phyloP scores from a whole-genome alignment of 805 yeast species.

The Starmera amethionina region DNA sequence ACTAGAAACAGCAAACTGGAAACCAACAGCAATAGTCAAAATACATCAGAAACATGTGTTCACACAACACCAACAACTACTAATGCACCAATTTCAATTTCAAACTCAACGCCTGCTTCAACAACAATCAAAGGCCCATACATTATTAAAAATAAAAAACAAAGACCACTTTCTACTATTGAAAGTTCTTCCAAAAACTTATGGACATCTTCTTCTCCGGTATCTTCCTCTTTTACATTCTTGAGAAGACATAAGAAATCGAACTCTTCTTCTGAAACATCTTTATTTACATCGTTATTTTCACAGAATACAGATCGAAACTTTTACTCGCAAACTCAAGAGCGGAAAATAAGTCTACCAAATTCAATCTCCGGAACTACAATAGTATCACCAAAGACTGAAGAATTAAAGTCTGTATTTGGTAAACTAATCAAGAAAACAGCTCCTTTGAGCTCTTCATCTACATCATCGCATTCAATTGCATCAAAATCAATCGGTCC shows the following conservation, averaged over 20 bases:
- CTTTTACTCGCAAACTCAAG: too few species aligned
- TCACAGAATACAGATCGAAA: conserved; percentile 22
- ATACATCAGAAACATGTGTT: too few species aligned
- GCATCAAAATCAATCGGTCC: too few species aligned
- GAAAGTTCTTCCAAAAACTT: conserved; percentile 19
- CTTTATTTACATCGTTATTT: conserved; percentile 28
- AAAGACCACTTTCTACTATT: conserved; percentile 28
- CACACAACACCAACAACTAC: too few species aligned
- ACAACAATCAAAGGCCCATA: too few species aligned
- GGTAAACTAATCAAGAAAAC: conserved; percentile 13
- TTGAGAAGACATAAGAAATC: conserved; percentile 58
- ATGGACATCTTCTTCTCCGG: conserved; percentile 22
- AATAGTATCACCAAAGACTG: too few species aligned
- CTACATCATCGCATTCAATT: conserved; percentile 3
- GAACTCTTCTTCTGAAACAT: conserved; percentile 45
- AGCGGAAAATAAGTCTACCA: too few species aligned
- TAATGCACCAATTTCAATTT: too few species aligned
- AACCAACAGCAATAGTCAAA: too few species aligned
- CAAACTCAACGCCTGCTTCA: too few species aligned
- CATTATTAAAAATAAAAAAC: not conserved
- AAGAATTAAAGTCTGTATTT: conserved; percentile 11
- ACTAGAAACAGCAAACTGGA: too few species aligned
- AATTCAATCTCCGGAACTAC: too few species aligned
- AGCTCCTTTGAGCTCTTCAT: conserved; percentile 5
- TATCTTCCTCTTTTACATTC: conserved; percentile 27